Base-by-base conservation (phyloP, 169 alveolate species). In the Plasmodium sp. region DNA sequence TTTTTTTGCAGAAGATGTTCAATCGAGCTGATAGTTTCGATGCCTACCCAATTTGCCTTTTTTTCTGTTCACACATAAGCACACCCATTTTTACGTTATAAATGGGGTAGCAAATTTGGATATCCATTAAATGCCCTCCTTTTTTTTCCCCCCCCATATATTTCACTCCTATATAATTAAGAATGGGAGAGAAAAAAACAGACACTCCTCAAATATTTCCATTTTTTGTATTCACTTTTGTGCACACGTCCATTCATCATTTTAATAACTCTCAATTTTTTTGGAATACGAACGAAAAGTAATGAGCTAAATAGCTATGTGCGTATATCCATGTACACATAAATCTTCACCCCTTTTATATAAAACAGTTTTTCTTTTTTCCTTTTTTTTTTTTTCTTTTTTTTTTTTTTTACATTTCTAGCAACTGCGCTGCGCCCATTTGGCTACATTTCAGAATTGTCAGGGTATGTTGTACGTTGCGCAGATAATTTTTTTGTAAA, bases 1-100 rank as follows among this genome's bases (percentile, higher is more conserved):
- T 67, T 67, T 84, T 84, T 84, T 72, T 84, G 43, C 58, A 84
- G 83, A 83, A 62, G 36, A 56, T 83, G 45, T 33, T 54, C 67
- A 83, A 33, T 31, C 92, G 18, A 83, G 54, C 58, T 83, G 72
- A 83, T 43, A 45, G 41, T 56, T 56, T 56, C 9, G 43, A 43
- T 14, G 72, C 27, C 41, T 48, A 54, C 71, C 27, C 39, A 48
- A 81, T 39, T 16, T 51, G 41, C 77, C 39, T 67, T 67, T 67
- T 82, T 82, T 82, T 54, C 9, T 80, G 58, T 80, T 22, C 39
- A 80, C 71, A 80, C 31, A 80, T 67, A 22, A 22, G n/a, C 43
- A 22, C 39, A 27, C 77, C 34, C 33, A 67, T 67, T 80, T 45
- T 18, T 22, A 39, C 27, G 27, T 43, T n/a, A 62, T 80, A 36